These are phyloP conservation scores for Backusella tuberculispora DNA, from an alignment of 192 early-diverging fungal species.

Conservation along the genomic window DNA sequence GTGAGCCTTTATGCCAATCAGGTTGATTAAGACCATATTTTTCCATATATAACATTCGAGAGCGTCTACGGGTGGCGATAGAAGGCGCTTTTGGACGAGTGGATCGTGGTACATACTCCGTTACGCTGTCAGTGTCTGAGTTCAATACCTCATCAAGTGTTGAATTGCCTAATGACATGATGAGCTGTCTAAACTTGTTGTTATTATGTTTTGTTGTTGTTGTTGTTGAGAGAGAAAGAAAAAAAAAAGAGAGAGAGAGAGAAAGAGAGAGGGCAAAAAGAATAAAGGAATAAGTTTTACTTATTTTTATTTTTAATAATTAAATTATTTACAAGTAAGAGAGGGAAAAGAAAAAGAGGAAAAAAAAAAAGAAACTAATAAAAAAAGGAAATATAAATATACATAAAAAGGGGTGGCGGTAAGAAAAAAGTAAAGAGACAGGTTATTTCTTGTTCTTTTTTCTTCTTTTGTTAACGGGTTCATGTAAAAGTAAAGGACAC, in stretches of 20 bases:
- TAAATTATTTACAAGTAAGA: neutral
- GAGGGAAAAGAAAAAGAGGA: neutral
- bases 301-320: neutral
- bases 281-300: neutral
- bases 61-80: constrained; percentile 19
- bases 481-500: no score
- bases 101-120: neutral
- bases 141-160: neutral
- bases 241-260: neutral
- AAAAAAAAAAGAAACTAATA: neutral
- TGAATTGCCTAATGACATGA: constrained; percentile 8
- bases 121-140: neutral
- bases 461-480: no score
- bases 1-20: constrained; percentile 23
- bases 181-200: neutral
- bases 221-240: neutral
- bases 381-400: constrained; percentile 1
- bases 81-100: neutral
- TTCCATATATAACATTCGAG: constrained; percentile 32
- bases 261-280: neutral
- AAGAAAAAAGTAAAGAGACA: neutral
- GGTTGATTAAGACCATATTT: constrained; percentile 33
- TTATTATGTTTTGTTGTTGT: neutral
- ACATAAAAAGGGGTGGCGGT: neutral
- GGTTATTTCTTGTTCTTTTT: neutral